Base-by-base conservation (phyloP, 2,329 filamentous ascomycete species). In the Elsinoe arachidis region DNA sequence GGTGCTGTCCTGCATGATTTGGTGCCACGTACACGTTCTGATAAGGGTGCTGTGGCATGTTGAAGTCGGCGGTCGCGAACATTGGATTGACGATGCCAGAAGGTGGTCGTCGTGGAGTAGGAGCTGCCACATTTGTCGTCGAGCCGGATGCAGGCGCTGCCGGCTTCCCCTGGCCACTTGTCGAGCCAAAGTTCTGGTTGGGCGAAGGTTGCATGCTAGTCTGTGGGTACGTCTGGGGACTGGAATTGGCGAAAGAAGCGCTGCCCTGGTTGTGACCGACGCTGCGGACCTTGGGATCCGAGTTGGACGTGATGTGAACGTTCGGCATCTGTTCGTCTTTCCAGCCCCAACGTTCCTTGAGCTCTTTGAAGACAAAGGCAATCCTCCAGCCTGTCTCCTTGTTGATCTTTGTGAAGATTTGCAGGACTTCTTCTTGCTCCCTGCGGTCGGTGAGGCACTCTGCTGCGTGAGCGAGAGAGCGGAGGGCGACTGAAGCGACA, bases 331-430 rank as follows among this genome's bases (percentile, higher is more conserved):
- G 62, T 49, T 70, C 71, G 39, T 78, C 75, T 62, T 79, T 78
- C 86, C 88, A 92, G 5, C 85, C 85, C 91, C 91, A 96, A 60
- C 80, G 81, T 61, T 81, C 79, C 67, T 84, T 87, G 35, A 96
- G 78, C 58, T 89, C 85, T 39, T 79, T 77, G 64, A 86, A 81
- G n/a, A 93, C 76, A 58, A 84, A 84, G 1, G 80, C 82, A 4
- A 92, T 80, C 37, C 82, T 81, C 88, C 89, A 95, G 12, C 89
- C 88, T 0, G 87, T 90, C 63, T 89, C 84, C 58, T 80, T 80
- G 54, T 83, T 80, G 62, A 95, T 90, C 63, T 81, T 83, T 46
- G 86, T 83, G 39, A 97, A 80, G 23, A 95, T 89, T 2, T 79
- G 70, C 6, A 95, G 74, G 0, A 90, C 87, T 70, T 96, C 90